Evolutionary conservation across 768 basidiomycete species (phyloP).

Genomic region (Pholiota microspora): DNA sequence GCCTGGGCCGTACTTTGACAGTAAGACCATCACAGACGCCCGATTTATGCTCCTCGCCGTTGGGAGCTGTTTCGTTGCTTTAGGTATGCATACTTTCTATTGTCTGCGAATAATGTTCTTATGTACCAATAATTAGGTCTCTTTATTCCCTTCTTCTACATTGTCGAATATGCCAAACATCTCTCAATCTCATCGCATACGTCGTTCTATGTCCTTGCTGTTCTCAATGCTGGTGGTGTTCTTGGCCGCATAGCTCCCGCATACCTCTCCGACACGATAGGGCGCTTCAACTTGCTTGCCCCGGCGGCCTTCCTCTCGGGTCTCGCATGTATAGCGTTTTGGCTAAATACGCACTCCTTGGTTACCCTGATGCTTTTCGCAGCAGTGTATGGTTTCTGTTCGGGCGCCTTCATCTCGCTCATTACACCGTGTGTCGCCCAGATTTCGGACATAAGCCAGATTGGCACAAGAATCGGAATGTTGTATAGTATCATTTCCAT

Average conservation of each 20-base stretch:
- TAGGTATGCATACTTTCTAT: conserved; percentile 40
- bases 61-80: conserved; percentile 58
- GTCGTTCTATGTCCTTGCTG: conserved; percentile 57
- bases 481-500: conserved; percentile 65
- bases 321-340: conserved; percentile 54
- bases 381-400: conserved; percentile 58
- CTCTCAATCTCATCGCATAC: conserved; percentile 35
- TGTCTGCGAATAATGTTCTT: not conserved
- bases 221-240: conserved; percentile 68
- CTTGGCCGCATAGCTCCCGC: conserved; percentile 65
- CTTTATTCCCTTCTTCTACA: conserved; percentile 72
- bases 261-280: conserved; percentile 61
- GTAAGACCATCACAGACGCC: conserved; percentile 42
- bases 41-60: conserved; percentile 51
- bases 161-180: conserved; percentile 55
- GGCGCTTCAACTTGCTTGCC: conserved; percentile 64
- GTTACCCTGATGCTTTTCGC: conserved; percentile 49
- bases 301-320: conserved; percentile 65
- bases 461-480: conserved; percentile 63
- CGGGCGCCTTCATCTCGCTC: conserved; percentile 67
- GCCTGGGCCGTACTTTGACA: conserved; percentile 25
- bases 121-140: conserved; percentile 40
- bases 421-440: conserved; percentile 67
- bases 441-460: conserved; percentile 55
- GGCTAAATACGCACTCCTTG: conserved; percentile 46